These are phyloP conservation scores for Metarhizium humberi DNA, from an alignment of 2,329 filamentous ascomycete genomes.

Conservation along the genomic window DNA sequence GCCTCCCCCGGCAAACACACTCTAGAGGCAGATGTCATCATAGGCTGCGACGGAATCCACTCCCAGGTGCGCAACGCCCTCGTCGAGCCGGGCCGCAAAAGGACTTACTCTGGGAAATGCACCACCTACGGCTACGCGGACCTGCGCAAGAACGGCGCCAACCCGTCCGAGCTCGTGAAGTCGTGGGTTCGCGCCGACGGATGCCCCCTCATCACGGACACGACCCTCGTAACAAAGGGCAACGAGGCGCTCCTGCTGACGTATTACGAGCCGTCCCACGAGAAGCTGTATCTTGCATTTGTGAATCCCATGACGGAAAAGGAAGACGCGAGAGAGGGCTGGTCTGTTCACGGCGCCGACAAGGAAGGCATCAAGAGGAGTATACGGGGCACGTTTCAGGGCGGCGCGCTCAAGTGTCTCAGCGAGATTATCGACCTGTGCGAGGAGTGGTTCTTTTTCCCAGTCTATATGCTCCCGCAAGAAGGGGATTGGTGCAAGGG, in stretches of 20 bases:
- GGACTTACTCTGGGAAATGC: constrained; percentile 24
- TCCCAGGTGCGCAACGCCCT: constrained; percentile 21
- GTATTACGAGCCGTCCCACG: constrained; percentile 12
- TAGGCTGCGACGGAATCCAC: constrained; percentile 31
- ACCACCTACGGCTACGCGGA: constrained; percentile 13
- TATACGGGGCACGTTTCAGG: constrained; percentile 9
- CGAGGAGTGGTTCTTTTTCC: constrained; percentile 23
- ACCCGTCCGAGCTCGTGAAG: background rate
- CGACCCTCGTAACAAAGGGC: constrained; percentile 12
- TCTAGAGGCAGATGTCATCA: constrained; percentile 15
- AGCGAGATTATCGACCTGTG: constrained; percentile 11
- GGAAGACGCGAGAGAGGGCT: constrained; percentile 15
- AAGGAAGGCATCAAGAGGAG: constrained; percentile 10
- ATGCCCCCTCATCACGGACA: constrained; percentile 12
- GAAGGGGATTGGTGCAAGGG: constrained; percentile 27
- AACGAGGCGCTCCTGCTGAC: constrained; percentile 12
- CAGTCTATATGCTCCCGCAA: constrained; percentile 23
- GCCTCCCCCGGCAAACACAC: background rate
- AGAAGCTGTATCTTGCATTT: constrained; percentile 11
- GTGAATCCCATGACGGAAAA: constrained; percentile 13
- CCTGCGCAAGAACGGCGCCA: background rate
- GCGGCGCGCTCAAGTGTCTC: constrained; percentile 10
- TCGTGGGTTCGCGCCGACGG: constrained; percentile 10
- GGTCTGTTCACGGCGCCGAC: constrained; percentile 13
- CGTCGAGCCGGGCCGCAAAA: constrained; percentile 14